phyloP scores from a whole-genome alignment of 2,329 filamentous ascomycete genomes.

The Emergomyces africanus region DNA sequence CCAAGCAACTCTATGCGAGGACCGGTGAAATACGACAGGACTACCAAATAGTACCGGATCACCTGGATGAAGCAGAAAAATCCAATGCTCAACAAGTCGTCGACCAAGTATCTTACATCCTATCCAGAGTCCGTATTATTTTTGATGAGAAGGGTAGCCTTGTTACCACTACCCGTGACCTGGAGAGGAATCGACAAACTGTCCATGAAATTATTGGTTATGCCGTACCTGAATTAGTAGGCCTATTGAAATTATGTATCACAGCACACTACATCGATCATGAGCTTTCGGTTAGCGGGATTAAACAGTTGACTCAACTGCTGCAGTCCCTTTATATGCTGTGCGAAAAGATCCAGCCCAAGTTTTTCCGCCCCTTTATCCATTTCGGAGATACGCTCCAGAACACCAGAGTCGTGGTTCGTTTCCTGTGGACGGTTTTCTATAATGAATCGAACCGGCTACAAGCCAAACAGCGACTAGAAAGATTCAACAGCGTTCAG shows the following conservation, averaged over 20 bases:
- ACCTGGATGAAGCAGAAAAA: not conserved
- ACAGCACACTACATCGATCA: conserved; percentile 7
- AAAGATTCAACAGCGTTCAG: not conserved
- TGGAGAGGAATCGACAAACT: not conserved
- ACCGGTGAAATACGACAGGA: not conserved
- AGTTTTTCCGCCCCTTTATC: not conserved
- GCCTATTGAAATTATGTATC: conserved; percentile 9
- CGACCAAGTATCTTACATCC: not conserved
- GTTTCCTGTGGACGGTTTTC: conserved; percentile 4
- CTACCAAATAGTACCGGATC: not conserved
- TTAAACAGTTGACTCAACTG: conserved; percentile 6
- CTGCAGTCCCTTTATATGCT: conserved; percentile 3
- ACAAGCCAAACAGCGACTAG: not conserved
- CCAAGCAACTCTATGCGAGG: not conserved
- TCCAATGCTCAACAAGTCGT: not conserved
- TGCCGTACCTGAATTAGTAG: conserved; percentile 5
- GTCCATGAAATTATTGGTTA: conserved; percentile 4
- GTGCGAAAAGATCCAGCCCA: conserved; percentile 5
- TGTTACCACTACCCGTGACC: not conserved
- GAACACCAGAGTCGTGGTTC: conserved; percentile 4
- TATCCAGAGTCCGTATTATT: not conserved
- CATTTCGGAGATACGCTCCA: conserved; percentile 6
- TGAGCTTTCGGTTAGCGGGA: conserved; percentile 1
- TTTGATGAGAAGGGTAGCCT: not conserved
- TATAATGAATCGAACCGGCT: not conserved